Base-by-base conservation (phyloP, 2,329 filamentous ascomycete species). In the Cytospora mali region DNA sequence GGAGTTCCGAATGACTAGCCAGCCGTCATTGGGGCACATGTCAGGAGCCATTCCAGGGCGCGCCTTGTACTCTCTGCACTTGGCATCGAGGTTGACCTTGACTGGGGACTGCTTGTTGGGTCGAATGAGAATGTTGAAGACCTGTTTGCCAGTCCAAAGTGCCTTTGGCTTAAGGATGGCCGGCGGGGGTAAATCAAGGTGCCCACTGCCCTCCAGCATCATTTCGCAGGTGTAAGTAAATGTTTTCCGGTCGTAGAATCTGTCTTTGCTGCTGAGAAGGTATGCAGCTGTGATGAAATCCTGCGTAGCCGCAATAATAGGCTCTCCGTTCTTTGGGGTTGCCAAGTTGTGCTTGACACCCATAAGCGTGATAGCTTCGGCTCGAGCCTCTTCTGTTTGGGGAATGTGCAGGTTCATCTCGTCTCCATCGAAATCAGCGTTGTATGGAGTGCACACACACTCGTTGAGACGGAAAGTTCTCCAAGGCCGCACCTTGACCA, bases 391-490 rank as follows among this genome's bases (percentile, higher is more conserved):
- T 78, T 99, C 95, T 0, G 95, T 98, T 74, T 99, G 95, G 2
- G 95, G 95, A 18, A 99, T 93, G 76, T 99, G 95, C 54, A 99
- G 78, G 70, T 99, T 99, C 95, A 99, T 99, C 76, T 99, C 95
- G 70, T 99, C 95, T 64, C 95, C 95, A 71, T 99, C 95, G 69
- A 99, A 99, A 84, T 99, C 95, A 61, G 95, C 95, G 70, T 99
- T 99, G 81, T 99, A 99, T 4, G 95, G 95, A 66, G 91, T 93
- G 77, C 95, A 99, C 1, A 97, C 95, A 84, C 95, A 99, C 75
- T 99, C 95, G 73, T 99, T 99, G 21, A 99, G 83, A 60, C 95
- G 89, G 74, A 99, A 98, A 0, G 95, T 99, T 75, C 93, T 88
- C 88, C 95, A 96, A 0, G 94, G 95, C 55, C 95, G 87, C 55